Base-by-base conservation (phyloP, 352 stramenopile species). In the Phytophthora crassamura region DNA sequence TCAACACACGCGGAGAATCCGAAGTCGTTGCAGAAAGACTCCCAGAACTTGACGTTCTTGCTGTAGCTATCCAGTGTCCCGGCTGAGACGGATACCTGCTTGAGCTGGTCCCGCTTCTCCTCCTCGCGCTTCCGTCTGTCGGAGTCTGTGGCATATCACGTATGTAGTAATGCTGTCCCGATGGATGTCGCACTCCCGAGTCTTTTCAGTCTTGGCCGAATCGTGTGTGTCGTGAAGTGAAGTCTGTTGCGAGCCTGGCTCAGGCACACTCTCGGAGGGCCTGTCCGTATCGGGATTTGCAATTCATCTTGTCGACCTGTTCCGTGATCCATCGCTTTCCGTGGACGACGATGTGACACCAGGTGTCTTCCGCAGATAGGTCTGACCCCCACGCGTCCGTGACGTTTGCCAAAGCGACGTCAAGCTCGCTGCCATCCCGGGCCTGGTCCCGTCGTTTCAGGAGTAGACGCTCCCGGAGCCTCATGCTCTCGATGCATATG, bases 1-100 rank as follows among this genome's bases (percentile, higher is more conserved):
- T 68, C 52, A 40, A 73, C 65, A 40, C 54, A 70, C 15, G 64
- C 46, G 12, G 45, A 33, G 8, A 55, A 34, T 55, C 34, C 48
- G 18, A 55, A 55, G 7, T 45, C 48, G 16, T 43, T 34, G 48
- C 48, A 43, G 34, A 55, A 55, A 4, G 48, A 45, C n/a, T 55
- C 34, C 48, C 48, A 55, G 9, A 45, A 34, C 35, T 28, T 47
- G 35, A 46, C 18, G 35, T 46, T 47, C 10, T 22, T 57, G 49
- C 20, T 46, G 35, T 57, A 57, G 2, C 15, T 15, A 3, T 33
- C 49, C 10, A 46, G 49, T 4, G 49, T 57, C 1, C 18, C 22
- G 0, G 11, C n/a, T 34, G 18, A 7, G 35, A 57, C 20, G 12
- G 49, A 33, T 1, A 34, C 36, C 14, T 54, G 34, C 8, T 57